phyloP scores from a whole-genome alignment of 2,329 filamentous ascomycete species.

The Pseudocercospora musae region DNA sequence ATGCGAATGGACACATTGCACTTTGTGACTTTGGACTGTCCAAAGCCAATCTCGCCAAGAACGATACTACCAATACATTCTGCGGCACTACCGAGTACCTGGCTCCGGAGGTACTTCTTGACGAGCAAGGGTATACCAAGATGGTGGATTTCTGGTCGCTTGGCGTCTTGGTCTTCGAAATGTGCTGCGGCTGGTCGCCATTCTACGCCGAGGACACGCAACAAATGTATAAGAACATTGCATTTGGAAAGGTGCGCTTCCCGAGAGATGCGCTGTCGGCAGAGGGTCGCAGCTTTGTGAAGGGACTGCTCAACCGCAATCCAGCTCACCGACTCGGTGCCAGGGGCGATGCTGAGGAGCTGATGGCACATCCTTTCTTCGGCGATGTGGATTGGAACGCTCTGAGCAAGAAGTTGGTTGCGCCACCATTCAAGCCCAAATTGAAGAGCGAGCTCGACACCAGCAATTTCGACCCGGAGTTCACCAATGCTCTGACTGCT shows the following conservation, averaged over 20 bases:
- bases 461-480: slow-evolving; percentile 97
- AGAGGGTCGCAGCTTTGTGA: slow-evolving; percentile 96
- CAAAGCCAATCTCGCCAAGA: slow-evolving; percentile 94
- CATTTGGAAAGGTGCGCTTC: slow-evolving; percentile 96
- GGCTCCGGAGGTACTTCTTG: slow-evolving; percentile 88
- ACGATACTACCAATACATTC: slow-evolving; percentile 98
- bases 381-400: slow-evolving; percentile 88
- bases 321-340: slow-evolving; percentile 92
- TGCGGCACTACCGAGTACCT: slow-evolving; percentile 98
- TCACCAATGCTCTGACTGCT: slow-evolving; percentile 87
- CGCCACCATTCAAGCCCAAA: slow-evolving; percentile 96
- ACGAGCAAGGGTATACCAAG: slow-evolving; percentile 97
- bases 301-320: slow-evolving; percentile 93
- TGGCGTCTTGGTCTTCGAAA: slow-evolving; percentile 95
- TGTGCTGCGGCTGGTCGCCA: slow-evolving; percentile 99
- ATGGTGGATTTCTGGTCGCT: slow-evolving; percentile 99
- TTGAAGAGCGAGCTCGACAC: slow-evolving; percentile 94
- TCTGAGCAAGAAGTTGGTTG: slow-evolving; percentile 83
- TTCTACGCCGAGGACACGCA: slow-evolving; percentile 99
- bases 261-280: slow-evolving; percentile 90
- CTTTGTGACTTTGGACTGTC: slow-evolving; percentile 96
- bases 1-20: slow-evolving; percentile 96
- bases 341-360: slow-evolving; percentile 83
- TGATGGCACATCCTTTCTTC: slow-evolving; percentile 95
- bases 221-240: slow-evolving; percentile 99